Conservation (phyloP, 139 green algal genomes). For the Nannochloris sp. region DNA sequence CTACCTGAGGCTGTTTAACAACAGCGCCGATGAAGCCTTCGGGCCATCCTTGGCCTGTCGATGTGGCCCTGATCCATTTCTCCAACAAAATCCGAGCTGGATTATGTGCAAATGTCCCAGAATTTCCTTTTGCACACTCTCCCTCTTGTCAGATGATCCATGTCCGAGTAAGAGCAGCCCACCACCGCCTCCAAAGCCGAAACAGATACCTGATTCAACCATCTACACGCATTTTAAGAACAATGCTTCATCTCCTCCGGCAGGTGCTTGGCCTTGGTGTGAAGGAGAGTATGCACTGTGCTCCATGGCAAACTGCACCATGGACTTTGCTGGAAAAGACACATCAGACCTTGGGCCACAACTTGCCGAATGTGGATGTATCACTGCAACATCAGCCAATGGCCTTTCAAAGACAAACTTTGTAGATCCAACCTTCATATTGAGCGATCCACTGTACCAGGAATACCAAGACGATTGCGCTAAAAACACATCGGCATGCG, state of each 20-base stretch:
- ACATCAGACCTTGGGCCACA: neutral
- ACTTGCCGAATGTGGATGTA: slow-evolving; percentile 14
- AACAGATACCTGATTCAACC: too few relatives aligned
- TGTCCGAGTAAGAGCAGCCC: too few relatives aligned
- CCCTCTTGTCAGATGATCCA: too few relatives aligned
- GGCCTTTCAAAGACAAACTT: slow-evolving; percentile 1
- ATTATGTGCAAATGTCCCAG: too few relatives aligned
- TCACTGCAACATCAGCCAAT: slow-evolving; percentile 1
- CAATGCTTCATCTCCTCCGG: neutral
- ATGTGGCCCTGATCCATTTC: too few relatives aligned
- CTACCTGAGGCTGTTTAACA: too few relatives aligned
- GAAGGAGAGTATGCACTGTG: neutral
- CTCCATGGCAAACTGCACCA: slow-evolving; percentile 8
- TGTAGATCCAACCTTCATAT: slow-evolving; percentile 12
- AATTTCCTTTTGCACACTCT: too few relatives aligned
- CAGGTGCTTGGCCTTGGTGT: neutral
- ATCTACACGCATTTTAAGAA: too few relatives aligned
- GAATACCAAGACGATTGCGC: neutral
- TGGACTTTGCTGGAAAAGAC: slow-evolving; percentile 1
- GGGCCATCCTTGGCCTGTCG: too few relatives aligned
- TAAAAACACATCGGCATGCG: neutral
- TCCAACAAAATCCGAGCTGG: too few relatives aligned
- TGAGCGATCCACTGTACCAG: neutral
- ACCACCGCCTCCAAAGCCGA: too few relatives aligned
- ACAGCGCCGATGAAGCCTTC: too few relatives aligned